Percentiles rank a stretch among this genome's conserved stretches.
Evolutionary conservation across 805 yeast species (phyloP).

Genomic region (Brettanomyces nanus): DNA sequence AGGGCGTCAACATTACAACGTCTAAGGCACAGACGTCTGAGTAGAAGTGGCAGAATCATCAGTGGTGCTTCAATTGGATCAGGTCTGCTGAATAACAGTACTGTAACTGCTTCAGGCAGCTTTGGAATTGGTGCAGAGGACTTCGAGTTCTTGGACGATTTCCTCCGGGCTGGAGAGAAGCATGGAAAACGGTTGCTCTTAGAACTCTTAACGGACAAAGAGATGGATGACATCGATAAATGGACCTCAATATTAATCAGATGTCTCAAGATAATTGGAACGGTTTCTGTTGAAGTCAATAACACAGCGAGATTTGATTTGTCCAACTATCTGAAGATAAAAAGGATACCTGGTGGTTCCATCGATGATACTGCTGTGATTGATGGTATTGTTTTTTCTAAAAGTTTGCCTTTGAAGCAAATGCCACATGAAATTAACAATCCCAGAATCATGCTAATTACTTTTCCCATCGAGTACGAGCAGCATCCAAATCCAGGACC

Average conservation of each 20-base stretch:
- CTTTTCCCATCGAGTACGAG: constrained; percentile 87
- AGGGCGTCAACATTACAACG: constrained; percentile 1
- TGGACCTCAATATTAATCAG: constrained; percentile 54
- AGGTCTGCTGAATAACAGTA: not conserved
- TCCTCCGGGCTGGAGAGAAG: constrained; percentile 27
- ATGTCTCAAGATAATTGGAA: constrained; percentile 46
- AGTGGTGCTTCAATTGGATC: not conserved
- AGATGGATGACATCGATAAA: constrained; percentile 35
- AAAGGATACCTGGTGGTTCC: constrained; percentile 71
- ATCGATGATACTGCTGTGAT: constrained; percentile 52
- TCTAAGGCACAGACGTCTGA: not conserved
- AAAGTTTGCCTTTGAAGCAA: constrained; percentile 65
- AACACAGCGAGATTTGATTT: constrained; percentile 75
- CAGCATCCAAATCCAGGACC: constrained; percentile 28
- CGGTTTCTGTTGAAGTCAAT: constrained; percentile 49
- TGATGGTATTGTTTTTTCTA: constrained; percentile 80
- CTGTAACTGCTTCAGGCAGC: not conserved
- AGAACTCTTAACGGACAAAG: constrained; percentile 59
- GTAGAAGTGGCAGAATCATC: not conserved
- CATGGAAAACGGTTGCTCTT: constrained; percentile 44
- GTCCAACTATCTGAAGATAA: constrained; percentile 81
- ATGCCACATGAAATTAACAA: constrained; percentile 60
- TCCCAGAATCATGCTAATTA: constrained; percentile 74
- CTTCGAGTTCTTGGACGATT: constrained; percentile 26
- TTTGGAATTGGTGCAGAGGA: constrained; percentile 8